phyloP scores from a whole-genome alignment of 139 green algal species.

The Haematococcus lacustris region DNA sequence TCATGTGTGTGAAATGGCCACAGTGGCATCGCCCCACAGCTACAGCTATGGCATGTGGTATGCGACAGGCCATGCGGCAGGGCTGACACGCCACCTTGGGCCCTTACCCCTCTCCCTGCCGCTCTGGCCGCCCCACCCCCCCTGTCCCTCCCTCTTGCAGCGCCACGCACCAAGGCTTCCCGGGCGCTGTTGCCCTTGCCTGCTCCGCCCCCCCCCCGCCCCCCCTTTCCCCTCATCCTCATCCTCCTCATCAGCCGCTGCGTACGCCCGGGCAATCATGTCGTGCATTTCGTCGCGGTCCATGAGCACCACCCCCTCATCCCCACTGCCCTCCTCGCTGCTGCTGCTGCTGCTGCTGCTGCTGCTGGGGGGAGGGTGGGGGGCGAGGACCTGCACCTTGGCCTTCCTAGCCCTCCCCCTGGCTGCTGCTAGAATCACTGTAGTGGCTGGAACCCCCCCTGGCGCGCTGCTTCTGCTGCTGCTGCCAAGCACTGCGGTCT shows the following conservation, averaged over 20 bases:
- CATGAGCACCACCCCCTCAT: not conserved
- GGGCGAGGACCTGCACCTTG: too few species aligned
- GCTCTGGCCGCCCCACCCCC: not conserved
- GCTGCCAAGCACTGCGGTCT: too few species aligned
- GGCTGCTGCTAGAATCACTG: too few species aligned
- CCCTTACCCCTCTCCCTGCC: not conserved
- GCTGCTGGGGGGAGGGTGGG: too few species aligned
- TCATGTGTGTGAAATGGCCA: too few species aligned
- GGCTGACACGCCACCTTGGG: not conserved
- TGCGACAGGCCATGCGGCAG: not conserved
- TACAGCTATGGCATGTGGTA: too few species aligned
- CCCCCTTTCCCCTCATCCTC: too few species aligned
- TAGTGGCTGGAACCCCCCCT: not conserved
- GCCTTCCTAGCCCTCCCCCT: too few species aligned
- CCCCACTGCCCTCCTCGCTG: conserved; percentile 12
- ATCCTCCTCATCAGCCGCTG: too few species aligned
- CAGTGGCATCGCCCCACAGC: too few species aligned
- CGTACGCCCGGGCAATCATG: conserved; percentile 29
- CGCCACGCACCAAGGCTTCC: conserved; percentile 14
- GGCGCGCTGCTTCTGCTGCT: not conserved
- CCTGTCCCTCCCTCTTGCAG: not conserved
- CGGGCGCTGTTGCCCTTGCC: not conserved
- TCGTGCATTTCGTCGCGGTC: conserved; percentile 15
- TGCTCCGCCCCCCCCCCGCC: not conserved
- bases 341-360: too few species aligned